Percentiles rank a stretch among this genome's conserved stretches.
Evolutionary conservation across 2,329 filamentous ascomycete species (phyloP).

Genomic region (Diplodia mutila): DNA sequence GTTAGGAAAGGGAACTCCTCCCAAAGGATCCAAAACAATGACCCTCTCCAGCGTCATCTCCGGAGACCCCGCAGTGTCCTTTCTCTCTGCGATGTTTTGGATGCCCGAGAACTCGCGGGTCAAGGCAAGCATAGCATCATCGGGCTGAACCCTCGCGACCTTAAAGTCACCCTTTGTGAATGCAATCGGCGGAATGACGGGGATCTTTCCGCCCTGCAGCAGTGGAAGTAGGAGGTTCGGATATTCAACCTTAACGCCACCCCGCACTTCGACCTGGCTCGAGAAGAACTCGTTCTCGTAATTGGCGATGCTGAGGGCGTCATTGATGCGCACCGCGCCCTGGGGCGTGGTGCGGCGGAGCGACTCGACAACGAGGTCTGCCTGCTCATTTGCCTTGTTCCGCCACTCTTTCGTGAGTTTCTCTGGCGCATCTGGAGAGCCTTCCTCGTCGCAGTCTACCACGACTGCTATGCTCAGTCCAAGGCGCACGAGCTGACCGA

Average conservation of each 20-base stretch:
- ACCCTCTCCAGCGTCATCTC: constrained; percentile 69
- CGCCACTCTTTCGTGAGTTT: constrained; percentile 39
- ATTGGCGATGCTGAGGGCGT: constrained; percentile 50
- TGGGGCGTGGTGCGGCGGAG: constrained; percentile 71
- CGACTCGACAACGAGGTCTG: constrained; percentile 72
- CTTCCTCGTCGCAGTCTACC: constrained; percentile 67
- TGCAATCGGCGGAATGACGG: constrained; percentile 69
- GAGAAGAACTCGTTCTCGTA: constrained; percentile 33
- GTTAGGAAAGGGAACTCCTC: constrained; percentile 74
- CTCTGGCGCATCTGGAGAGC: constrained; percentile 36
- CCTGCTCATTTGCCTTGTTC: constrained; percentile 63
- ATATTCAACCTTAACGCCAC: constrained; percentile 46
- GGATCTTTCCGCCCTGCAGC: constrained; percentile 69
- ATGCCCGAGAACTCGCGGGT: constrained; percentile 75
- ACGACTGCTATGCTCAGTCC: constrained; percentile 84
- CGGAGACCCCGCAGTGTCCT: not conserved
- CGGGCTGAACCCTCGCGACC: constrained; percentile 52
- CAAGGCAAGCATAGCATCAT: constrained; percentile 75
- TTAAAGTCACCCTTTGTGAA: constrained; percentile 52
- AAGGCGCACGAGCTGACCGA: constrained; percentile 80
- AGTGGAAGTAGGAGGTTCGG: constrained; percentile 64
- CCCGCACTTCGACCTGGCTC: constrained; percentile 41
- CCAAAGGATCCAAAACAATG: constrained; percentile 84
- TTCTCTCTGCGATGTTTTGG: constrained; percentile 34
- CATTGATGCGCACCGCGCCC: constrained; percentile 70